Percentiles rank a stretch among this genome's conserved stretches.
Conservation (phyloP, 2,329 filamentous ascomycete species). For the Lecanicillium sp. region DNA sequence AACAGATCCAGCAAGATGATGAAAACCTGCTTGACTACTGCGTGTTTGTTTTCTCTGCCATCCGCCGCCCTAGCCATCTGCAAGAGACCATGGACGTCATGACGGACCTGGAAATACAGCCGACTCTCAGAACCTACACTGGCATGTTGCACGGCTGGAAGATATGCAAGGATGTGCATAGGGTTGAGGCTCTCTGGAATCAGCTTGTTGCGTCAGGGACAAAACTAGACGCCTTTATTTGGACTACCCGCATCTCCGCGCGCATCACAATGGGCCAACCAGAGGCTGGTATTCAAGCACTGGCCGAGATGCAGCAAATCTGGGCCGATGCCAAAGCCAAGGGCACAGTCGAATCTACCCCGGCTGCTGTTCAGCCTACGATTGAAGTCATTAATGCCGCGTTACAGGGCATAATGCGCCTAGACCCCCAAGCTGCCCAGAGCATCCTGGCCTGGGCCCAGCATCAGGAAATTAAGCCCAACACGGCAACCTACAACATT, state of each 20-base stretch:
- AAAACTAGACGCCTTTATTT: conserved; percentile 55
- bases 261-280: conserved; percentile 48
- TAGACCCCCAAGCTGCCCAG: conserved; percentile 40
- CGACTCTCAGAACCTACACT: conserved; percentile 60
- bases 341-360: conserved; percentile 18
- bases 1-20: conserved; percentile 21
- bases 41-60: conserved; percentile 30
- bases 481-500: conserved; percentile 58
- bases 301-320: conserved; percentile 55
- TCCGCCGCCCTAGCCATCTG: conserved; percentile 18
- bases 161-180: conserved; percentile 46
- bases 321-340: conserved; percentile 41
- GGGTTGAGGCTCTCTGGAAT: conserved; percentile 59
- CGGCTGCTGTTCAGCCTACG: conserved; percentile 47
- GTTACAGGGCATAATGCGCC: conserved; percentile 51
- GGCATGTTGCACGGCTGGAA: conserved; percentile 65
- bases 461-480: conserved; percentile 43
- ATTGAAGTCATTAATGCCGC: conserved; percentile 63
- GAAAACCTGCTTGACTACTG: conserved; percentile 29
- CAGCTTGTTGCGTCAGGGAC: conserved; percentile 50
- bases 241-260: conserved; percentile 62
- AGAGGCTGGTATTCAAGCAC: conserved; percentile 49
- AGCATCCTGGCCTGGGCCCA: conserved; percentile 52
- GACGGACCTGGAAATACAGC: conserved; percentile 39
- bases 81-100: conserved; percentile 34